These are phyloP conservation scores for Diplodia seriata DNA, from an alignment of 2,329 filamentous ascomycete genomes.

Conservation along the genomic window DNA sequence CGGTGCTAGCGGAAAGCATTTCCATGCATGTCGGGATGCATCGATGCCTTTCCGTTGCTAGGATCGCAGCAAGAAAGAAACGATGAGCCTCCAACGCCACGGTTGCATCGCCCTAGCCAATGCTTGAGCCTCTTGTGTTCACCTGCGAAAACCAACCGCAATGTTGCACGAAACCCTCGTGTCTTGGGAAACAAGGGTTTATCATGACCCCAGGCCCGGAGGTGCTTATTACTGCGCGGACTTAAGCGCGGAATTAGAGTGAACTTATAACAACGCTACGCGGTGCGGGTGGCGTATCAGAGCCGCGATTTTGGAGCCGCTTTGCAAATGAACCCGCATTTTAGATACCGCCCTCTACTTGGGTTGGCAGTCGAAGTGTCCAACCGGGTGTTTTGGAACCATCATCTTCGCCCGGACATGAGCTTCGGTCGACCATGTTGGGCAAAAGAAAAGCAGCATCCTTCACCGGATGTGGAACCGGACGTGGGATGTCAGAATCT, in stretches of 20 bases:
- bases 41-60: neutral
- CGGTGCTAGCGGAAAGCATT: slow-evolving; percentile 2
- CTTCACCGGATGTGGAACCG: neutral
- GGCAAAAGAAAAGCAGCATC: neutral
- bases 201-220: neutral
- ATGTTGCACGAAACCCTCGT: neutral
- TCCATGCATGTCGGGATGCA: neutral
- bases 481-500: neutral
- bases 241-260: neutral
- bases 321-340: neutral
- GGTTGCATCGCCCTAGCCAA: neutral
- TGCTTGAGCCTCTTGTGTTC: neutral
- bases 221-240: neutral
- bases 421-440: neutral
- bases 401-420: neutral
- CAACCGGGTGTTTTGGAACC: neutral
- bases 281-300: neutral
- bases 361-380: neutral
- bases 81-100: neutral
- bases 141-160: neutral
- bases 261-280: neutral
- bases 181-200: neutral
- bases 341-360: neutral
- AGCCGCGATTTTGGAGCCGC: neutral
- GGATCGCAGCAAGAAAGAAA: neutral